These are phyloP conservation scores for Phytophthora foliorum DNA, from an alignment of 352 stramenopile species.

Conservation along the genomic window DNA sequence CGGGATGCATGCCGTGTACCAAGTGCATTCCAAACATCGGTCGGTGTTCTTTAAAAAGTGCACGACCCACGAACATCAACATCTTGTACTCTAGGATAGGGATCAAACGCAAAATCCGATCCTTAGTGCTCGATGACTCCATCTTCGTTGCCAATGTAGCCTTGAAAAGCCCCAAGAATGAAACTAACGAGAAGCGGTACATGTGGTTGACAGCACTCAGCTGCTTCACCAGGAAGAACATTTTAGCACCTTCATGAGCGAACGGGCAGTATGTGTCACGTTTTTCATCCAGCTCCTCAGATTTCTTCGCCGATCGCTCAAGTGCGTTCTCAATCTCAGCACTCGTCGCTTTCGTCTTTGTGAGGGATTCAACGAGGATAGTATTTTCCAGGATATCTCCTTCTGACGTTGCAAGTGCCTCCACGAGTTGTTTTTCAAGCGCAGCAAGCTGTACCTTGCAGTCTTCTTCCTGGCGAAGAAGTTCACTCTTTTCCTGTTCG, in stretches of 20 bases:
- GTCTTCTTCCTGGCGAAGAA: constrained; percentile 94
- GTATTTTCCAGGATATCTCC: constrained; percentile 97
- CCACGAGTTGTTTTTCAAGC: constrained; percentile 95
- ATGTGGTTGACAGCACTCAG: constrained; percentile 94
- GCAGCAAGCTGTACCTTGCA: constrained; percentile 95
- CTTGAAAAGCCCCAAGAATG: constrained; percentile 92
- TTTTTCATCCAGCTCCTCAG: constrained; percentile 93
- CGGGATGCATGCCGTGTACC: constrained; percentile 92
- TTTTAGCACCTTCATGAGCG: constrained; percentile 85
- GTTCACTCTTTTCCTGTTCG: constrained; percentile 93
- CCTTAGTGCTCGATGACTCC: constrained; percentile 74
- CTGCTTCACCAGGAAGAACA: constrained; percentile 96
- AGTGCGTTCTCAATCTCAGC: constrained; percentile 93
- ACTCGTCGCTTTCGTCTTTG: constrained; percentile 93
- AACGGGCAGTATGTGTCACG: constrained; percentile 93
- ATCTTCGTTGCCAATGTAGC: constrained; percentile 86
- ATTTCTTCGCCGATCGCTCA: constrained; percentile 90
- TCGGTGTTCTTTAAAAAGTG: constrained; percentile 95
- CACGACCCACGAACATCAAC: constrained; percentile 93
- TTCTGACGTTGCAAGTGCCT: constrained; percentile 93
- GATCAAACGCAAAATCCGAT: constrained; percentile 86
- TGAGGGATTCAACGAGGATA: constrained; percentile 94
- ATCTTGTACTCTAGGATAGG: constrained; percentile 91
- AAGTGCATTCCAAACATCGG: constrained; percentile 96
- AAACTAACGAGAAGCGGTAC: constrained; percentile 95